Conservation (phyloP, 2,329 filamentous ascomycete genomes). For the Emmonsiellopsis sp. region DNA sequence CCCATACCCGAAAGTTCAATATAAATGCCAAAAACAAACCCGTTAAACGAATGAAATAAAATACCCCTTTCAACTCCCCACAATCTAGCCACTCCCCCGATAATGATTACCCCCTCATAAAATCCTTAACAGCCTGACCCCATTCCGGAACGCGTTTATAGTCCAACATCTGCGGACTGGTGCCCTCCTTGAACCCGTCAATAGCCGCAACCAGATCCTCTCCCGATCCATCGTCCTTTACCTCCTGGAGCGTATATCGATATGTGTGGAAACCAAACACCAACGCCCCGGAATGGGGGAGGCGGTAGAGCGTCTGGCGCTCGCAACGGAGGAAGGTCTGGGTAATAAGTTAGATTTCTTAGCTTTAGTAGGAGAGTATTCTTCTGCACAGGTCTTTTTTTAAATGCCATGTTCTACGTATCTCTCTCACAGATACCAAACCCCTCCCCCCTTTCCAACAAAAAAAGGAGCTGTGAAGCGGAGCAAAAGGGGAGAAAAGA, state of each 20-base stretch:
- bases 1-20: no score
- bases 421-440: no score
- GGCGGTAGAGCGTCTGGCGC: constrained; percentile 51
- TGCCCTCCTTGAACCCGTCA: constrained; percentile 49
- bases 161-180: constrained; percentile 46
- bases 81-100: neutral
- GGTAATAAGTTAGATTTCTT: neutral
- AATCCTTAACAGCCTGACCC: constrained; percentile 46
- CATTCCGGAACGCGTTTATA: constrained; percentile 52
- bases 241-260: constrained; percentile 43
- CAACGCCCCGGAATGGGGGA: constrained; percentile 44
- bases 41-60: neutral
- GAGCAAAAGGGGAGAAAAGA: neutral
- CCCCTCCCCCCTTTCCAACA: neutral
- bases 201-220: constrained; percentile 47
- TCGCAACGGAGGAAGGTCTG: constrained; percentile 46
- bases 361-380: neutral
- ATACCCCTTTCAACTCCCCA: neutral
- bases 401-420: no score
- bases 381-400: neutral
- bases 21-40: no score
- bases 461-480: constrained; percentile 1
- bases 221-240: constrained; percentile 48
- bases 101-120: constrained; percentile 27
- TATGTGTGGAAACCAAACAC: constrained; percentile 58